Conservation (phyloP, 202 grass and related monocot species). For the Schoenoplectus tabernaemontani region DNA sequence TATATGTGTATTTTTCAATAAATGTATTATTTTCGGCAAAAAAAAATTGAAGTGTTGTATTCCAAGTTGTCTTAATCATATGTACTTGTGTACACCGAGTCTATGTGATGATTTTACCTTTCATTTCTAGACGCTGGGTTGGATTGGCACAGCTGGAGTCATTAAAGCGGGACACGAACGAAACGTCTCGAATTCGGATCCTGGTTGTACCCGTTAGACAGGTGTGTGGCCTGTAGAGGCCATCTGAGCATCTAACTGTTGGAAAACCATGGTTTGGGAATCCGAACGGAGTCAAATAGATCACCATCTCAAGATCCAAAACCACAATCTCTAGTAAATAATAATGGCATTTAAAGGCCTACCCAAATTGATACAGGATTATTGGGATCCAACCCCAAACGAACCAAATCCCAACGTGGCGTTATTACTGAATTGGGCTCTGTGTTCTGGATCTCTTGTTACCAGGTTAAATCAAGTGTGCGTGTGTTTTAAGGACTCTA, state of each 20-base stretch:
- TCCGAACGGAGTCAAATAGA: conserved; percentile 10
- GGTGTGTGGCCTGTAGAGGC: background rate
- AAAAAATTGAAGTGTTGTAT: background rate
- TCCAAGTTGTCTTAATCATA: background rate
- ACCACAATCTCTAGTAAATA: conserved; percentile 20
- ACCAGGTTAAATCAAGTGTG: conserved; percentile 12
- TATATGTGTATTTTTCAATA: background rate
- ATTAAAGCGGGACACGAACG: conserved; percentile 43
- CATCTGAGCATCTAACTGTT: background rate
- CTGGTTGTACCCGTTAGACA: background rate
- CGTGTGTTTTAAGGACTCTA: conserved; percentile 11
- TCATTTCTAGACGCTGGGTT: conserved; percentile 42
- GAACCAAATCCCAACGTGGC: conserved; percentile 22
- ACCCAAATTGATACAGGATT: conserved; percentile 6
- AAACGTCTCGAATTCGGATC: conserved; percentile 18
- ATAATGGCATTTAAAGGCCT: conserved; percentile 17
- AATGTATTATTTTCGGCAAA: background rate
- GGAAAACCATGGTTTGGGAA: background rate
- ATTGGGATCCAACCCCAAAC: conserved; percentile 23
- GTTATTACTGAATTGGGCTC: conserved; percentile 19
- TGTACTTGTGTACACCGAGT: background rate
- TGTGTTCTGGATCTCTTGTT: conserved; percentile 22
- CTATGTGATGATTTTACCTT: conserved; percentile 1
- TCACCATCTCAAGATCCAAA: conserved; percentile 8
- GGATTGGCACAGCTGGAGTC: conserved; percentile 69